These are phyloP conservation scores for Escovopsis weberi DNA, from an alignment of 2,329 filamentous ascomycete species.

Conservation along the genomic window DNA sequence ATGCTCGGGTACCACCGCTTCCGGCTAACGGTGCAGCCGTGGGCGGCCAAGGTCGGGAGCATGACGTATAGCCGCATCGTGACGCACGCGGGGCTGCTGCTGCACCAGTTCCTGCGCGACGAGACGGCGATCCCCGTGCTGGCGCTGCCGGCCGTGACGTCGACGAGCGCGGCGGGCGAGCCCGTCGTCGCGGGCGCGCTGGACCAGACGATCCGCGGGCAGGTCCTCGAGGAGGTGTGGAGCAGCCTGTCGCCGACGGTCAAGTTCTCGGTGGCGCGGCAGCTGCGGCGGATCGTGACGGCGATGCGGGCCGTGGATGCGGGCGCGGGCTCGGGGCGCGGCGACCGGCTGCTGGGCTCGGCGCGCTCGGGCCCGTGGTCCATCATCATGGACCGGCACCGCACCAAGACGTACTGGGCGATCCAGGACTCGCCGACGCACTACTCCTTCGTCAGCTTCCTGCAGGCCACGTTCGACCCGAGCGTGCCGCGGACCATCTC, in stretches of 20 bases:
- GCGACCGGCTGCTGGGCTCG: conserved; percentile 7
- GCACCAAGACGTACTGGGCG: conserved; percentile 15
- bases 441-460: conserved; percentile 12
- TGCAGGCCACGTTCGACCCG: conserved; percentile 12
- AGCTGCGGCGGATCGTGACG: conserved; percentile 14
- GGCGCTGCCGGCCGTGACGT: conserved; percentile 2
- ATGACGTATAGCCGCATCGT: conserved; percentile 2
- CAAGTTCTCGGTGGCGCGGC: conserved; percentile 13
- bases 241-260: conserved; percentile 6
- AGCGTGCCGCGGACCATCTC: conserved; percentile 12
- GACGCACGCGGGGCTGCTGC: conserved; percentile 7
- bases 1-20: conserved; percentile 7
- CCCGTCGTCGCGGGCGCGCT: not conserved
- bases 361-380: conserved; percentile 8
- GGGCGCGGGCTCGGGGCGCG: not conserved
- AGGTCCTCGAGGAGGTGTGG: conserved; percentile 17
- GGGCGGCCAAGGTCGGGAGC: not conserved
- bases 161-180: not conserved
- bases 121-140: conserved; percentile 7
- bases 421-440: conserved; percentile 9
- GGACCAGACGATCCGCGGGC: conserved; percentile 8
- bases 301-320: conserved; percentile 8
- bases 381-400: conserved; percentile 15
- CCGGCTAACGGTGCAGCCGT: conserved; percentile 5
- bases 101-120: conserved; percentile 4